Percentiles rank a stretch among this genome's conserved stretches.
Evolutionary conservation across 2,329 filamentous ascomycete genomes (phyloP).

Genomic region (Sclerotinia spermophila): DNA sequence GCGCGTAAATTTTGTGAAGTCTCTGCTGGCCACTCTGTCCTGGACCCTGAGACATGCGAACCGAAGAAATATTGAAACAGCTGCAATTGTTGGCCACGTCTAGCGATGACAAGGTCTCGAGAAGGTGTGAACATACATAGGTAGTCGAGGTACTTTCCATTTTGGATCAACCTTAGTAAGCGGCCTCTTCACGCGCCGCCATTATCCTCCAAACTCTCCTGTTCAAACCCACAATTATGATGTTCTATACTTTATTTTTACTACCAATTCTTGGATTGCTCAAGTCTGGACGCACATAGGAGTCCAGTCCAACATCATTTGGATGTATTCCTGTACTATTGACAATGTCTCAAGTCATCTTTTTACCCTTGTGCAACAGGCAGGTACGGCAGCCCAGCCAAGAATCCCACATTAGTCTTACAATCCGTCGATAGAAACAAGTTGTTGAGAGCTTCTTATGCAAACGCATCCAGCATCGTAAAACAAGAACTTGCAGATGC

Average conservation of each 20-base stretch:
- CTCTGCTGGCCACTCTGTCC: neutral
- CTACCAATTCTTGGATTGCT: neutral
- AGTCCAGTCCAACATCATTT: neutral
- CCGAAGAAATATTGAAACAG: neutral
- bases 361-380: slow-evolving; percentile 3
- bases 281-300: neutral
- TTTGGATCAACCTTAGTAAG: neutral
- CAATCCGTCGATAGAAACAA: neutral
- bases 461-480: neutral
- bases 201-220: neutral
- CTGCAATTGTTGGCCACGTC: neutral
- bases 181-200: neutral
- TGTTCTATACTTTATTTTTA: neutral
- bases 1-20: neutral
- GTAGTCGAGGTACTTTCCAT: neutral
- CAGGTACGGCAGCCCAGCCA: neutral
- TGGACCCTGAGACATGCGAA: neutral
- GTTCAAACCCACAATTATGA: neutral
- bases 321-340: neutral
- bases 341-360: neutral
- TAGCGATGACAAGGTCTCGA: neutral
- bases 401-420: neutral
- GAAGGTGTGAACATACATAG: neutral
- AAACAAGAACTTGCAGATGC: slow-evolving; percentile 11
- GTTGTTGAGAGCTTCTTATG: neutral